A percentile compares a stretch with the other conserved stretches of the same genome.
Evolutionary conservation across 805 yeast species (phyloP).

Genomic region (Wickerhamiella cacticola): DNA sequence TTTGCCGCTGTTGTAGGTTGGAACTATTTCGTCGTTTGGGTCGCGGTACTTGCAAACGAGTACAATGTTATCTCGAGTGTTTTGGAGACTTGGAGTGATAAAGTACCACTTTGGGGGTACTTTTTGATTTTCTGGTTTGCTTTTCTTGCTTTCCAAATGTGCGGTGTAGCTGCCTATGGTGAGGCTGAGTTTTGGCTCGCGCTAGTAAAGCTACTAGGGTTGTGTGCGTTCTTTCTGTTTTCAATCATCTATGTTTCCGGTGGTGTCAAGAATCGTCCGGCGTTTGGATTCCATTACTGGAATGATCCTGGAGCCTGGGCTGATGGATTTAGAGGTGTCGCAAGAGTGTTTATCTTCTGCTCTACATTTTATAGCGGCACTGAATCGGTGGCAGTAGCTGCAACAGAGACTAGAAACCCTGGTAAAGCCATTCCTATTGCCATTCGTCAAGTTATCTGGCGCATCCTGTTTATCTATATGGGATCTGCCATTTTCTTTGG

Average conservation of each 20-base stretch:
- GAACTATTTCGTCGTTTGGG: slow-evolving; percentile 41
- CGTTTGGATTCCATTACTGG: slow-evolving; percentile 52
- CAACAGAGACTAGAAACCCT: slow-evolving; percentile 54
- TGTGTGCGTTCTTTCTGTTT: slow-evolving; percentile 44
- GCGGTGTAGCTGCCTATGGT: slow-evolving; percentile 45
- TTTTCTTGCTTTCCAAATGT: slow-evolving; percentile 36
- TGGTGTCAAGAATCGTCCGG: slow-evolving; percentile 39
- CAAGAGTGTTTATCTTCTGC: slow-evolving; percentile 42
- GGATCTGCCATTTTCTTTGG: slow-evolving; percentile 50
- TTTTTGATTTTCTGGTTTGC: slow-evolving; percentile 41
- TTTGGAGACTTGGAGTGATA: slow-evolving; percentile 36
- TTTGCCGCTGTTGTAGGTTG: slow-evolving; percentile 39
- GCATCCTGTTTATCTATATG: slow-evolving; percentile 45
- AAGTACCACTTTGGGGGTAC: slow-evolving; percentile 38
- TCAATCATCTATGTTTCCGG: slow-evolving; percentile 47
- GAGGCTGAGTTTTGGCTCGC: slow-evolving; percentile 55
- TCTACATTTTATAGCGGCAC: slow-evolving; percentile 50
- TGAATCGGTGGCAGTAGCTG: slow-evolving; percentile 51
- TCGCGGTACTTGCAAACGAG: slow-evolving; percentile 38
- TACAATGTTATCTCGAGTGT: slow-evolving; percentile 38
- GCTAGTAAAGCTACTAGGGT: slow-evolving; percentile 43
- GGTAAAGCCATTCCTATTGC: slow-evolving; percentile 49
- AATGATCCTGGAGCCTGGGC: slow-evolving; percentile 39
- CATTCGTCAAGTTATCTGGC: slow-evolving; percentile 44
- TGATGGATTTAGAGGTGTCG: slow-evolving; percentile 36